Conservation (phyloP, 225 moss, liverwort and hornwort species). For the Bryoerythrophyllum caledonicum region DNA sequence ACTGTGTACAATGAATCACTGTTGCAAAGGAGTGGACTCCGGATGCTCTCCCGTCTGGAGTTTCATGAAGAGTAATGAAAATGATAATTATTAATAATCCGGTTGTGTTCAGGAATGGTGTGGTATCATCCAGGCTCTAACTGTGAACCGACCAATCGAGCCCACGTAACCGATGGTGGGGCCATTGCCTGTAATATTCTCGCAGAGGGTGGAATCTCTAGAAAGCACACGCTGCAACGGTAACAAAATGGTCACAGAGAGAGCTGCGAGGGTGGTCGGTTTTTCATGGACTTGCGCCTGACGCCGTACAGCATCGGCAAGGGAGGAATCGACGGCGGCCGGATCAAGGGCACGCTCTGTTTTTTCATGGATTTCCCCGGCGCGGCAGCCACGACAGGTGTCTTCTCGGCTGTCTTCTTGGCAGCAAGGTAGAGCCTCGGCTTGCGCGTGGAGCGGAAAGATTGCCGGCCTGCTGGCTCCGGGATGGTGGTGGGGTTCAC, state of each 20-base stretch:
- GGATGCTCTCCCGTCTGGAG: not conserved
- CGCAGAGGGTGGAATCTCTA: not conserved
- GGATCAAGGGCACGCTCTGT: constrained; percentile 29
- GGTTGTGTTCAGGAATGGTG: constrained; percentile 1
- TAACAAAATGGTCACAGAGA: not conserved
- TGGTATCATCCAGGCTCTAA: constrained; percentile 11
- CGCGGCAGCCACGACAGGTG: not conserved
- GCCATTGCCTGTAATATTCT: not conserved
- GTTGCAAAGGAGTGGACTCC: not conserved
- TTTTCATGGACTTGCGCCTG: constrained; percentile 27
- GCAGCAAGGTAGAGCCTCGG: constrained; percentile 12
- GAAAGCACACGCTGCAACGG: not conserved
- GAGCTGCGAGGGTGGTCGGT: constrained; percentile 17
- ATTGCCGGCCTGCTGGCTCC: constrained; percentile 13
- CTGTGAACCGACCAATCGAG: constrained; percentile 18
- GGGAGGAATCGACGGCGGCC: constrained; percentile 33
- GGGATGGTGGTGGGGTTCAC: not conserved
- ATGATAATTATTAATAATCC: not conserved
- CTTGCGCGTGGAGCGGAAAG: constrained; percentile 14
- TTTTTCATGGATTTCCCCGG: constrained; percentile 18
- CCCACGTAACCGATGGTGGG: constrained; percentile 24
- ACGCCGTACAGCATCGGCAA: constrained; percentile 33
- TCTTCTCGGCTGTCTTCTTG: constrained; percentile 32
- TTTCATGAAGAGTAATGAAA: not conserved
- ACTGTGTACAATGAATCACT: not conserved